These are phyloP conservation scores for Trichodelitschia bisporula DNA, from an alignment of 495 filamentous ascomycete species.

Conservation along the genomic window DNA sequence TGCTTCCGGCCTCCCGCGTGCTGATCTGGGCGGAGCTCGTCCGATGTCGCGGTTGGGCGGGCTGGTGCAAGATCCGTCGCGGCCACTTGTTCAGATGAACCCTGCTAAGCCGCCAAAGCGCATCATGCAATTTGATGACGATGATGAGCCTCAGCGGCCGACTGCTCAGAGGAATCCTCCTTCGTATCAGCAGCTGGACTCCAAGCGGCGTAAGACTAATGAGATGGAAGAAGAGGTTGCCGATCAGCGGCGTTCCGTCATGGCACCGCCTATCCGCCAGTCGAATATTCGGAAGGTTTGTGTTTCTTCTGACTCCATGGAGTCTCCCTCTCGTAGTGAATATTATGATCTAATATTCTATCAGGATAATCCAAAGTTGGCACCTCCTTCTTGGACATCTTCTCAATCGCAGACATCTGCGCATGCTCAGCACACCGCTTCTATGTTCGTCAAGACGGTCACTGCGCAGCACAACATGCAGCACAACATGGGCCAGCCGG, in stretches of 20 bases:
- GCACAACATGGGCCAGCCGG: conserved; percentile 30
- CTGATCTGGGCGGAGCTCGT: conserved; percentile 24
- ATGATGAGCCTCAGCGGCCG: conserved; percentile 19
- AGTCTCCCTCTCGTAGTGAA: too few relatives aligned
- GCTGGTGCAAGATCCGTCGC: conserved; percentile 23
- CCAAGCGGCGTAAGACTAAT: conserved; percentile 32
- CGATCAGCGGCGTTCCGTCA: conserved; percentile 24
- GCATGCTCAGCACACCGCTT: conserved; percentile 15
- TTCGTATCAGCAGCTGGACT: conserved; percentile 24
- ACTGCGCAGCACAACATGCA: conserved; percentile 22
- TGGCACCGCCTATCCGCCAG: conserved; percentile 62
- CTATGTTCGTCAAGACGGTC: conserved; percentile 19
- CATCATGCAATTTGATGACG: conserved; percentile 24
- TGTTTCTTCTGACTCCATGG: too few relatives aligned
- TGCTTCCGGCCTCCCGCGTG: conserved; percentile 12
- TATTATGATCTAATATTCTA: conserved; percentile 1
- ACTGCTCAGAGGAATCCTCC: conserved; percentile 19
- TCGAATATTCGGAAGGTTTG: conserved; percentile 55
- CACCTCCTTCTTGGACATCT: conserved; percentile 33
- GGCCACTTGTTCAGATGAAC: conserved; percentile 29
- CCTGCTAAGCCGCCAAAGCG: conserved; percentile 43
- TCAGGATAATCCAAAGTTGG: conserved; percentile 32
- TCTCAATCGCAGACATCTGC: too few relatives aligned
- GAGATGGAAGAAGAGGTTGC: conserved; percentile 25
- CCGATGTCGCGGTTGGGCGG: conserved; percentile 30